Conservation (phyloP, 2,329 filamentous ascomycete genomes). For the Sporothrix pseudoabietina region DNA sequence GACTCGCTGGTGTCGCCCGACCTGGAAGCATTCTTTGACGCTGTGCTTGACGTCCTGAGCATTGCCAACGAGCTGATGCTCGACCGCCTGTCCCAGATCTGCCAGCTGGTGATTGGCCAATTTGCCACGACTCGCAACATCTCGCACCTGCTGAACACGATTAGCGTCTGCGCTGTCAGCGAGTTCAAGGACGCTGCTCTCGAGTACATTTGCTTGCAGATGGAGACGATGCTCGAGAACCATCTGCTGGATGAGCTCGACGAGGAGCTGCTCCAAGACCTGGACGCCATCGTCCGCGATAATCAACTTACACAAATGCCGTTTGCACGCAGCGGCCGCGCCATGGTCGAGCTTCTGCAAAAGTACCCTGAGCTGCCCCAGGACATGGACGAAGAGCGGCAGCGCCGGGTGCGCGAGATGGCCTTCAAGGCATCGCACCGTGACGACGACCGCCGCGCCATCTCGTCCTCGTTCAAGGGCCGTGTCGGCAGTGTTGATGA, state of each 20-base stretch:
- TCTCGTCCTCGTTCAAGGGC: constrained; percentile 59
- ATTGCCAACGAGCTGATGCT: constrained; percentile 95
- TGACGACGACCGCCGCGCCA: constrained; percentile 65
- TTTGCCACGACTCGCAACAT: constrained; percentile 89
- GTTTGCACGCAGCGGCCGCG: constrained; percentile 73
- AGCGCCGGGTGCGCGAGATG: constrained; percentile 74
- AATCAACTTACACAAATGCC: constrained; percentile 81
- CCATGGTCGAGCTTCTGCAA: constrained; percentile 67
- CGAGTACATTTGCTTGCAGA: constrained; percentile 87
- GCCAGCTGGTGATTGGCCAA: constrained; percentile 78
- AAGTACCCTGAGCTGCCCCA: constrained; percentile 63
- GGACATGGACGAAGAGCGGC: constrained; percentile 69
- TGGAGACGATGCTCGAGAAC: constrained; percentile 91
- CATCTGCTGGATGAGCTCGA: constrained; percentile 84
- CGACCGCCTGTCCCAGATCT: constrained; percentile 84
- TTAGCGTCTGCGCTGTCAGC: constrained; percentile 78
- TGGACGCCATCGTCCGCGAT: constrained; percentile 76
- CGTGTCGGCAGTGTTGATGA: constrained; percentile 69
- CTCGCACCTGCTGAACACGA: constrained; percentile 78
- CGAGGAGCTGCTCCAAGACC: constrained; percentile 74
- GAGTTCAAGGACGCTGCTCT: constrained; percentile 86
- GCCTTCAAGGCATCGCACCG: constrained; percentile 64
- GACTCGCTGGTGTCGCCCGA: constrained; percentile 70
- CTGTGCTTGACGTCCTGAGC: constrained; percentile 87
- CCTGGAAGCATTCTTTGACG: constrained; percentile 81